Conservation (phyloP, 2,329 filamentous ascomycete genomes). For the Beauveria caledonica region DNA sequence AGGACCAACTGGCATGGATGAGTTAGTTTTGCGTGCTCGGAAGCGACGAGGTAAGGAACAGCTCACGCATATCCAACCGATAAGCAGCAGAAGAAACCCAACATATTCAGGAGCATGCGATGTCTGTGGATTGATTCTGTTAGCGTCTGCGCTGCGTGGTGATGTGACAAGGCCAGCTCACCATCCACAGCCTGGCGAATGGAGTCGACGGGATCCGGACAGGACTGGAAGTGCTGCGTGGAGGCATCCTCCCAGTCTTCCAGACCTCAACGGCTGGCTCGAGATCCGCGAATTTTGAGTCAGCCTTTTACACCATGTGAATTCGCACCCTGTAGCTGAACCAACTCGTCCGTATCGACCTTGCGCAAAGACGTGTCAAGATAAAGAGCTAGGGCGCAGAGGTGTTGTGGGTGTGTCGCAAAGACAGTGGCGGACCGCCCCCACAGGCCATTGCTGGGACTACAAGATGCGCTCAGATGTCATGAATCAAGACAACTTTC, state of each 20-base stretch:
- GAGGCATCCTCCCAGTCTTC: slow-evolving; percentile 18
- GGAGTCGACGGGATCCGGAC: slow-evolving; percentile 19
- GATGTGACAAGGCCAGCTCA: slow-evolving; percentile 18
- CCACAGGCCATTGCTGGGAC: neutral
- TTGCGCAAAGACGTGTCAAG: neutral
- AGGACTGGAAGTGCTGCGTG: slow-evolving; percentile 14
- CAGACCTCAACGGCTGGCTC: neutral
- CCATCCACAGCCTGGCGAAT: slow-evolving; percentile 40
- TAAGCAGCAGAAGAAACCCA: slow-evolving; percentile 62
- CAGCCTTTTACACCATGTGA: neutral
- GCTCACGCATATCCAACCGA: slow-evolving; percentile 55
- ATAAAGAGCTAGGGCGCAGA: neutral
- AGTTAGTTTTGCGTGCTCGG: neutral
- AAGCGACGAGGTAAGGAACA: slow-evolving; percentile 4
- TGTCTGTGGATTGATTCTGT: slow-evolving; percentile 37
- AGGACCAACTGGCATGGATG: slow-evolving; percentile 20
- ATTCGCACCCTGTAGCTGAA: neutral
- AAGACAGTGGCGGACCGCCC: neutral
- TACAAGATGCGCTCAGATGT: neutral
- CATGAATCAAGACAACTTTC: neutral
- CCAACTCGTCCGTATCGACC: neutral
- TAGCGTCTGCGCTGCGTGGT: neutral
- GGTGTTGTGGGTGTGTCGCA: neutral
- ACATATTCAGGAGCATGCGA: slow-evolving; percentile 87
- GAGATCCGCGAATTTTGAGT: neutral